These are phyloP conservation scores for Aspergillus sclerotioniger DNA, from an alignment of 495 filamentous ascomycete species.

Conservation along the genomic window DNA sequence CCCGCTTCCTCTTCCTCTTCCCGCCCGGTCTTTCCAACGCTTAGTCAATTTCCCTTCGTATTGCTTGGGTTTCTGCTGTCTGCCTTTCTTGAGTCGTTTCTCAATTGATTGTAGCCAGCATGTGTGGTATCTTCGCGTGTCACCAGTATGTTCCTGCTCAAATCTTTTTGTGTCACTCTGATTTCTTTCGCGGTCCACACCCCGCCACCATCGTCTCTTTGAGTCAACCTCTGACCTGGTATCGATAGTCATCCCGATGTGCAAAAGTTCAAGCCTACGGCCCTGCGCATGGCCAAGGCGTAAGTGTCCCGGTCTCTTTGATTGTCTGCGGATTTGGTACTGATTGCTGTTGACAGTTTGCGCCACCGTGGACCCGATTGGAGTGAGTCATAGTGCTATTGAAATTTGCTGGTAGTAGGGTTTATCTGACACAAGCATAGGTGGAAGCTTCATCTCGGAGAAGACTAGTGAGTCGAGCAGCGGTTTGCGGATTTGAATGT, in stretches of 20 bases:
- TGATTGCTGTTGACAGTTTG: constrained; percentile 58
- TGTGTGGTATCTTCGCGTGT: constrained; percentile 92
- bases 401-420: constrained; percentile 4
- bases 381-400: constrained; percentile 65
- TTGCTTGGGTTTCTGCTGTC: constrained; percentile 20
- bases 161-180: constrained; percentile 15
- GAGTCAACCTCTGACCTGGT: constrained; percentile 23
- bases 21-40: constrained; percentile 11
- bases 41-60: constrained; percentile 14
- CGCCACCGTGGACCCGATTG: constrained; percentile 98
- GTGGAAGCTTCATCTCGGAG: constrained; percentile 84
- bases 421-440: constrained; percentile 43
- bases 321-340: constrained; percentile 28
- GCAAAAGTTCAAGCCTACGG: constrained; percentile 92
- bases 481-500: not conserved
- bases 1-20: constrained; percentile 21
- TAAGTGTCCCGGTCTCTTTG: constrained; percentile 46
- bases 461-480: constrained; percentile 70
- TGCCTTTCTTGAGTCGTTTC: constrained; percentile 16
- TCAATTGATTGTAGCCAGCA: constrained; percentile 37
- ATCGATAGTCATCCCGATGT: constrained; percentile 83
- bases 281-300: constrained; percentile 94
- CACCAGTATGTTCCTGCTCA: constrained; percentile 64
- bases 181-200: constrained; percentile 4
- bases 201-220: constrained; percentile 3